Base-by-base conservation (phyloP, 108 stramenopile species). In the Asterionellopsis glacialis region DNA sequence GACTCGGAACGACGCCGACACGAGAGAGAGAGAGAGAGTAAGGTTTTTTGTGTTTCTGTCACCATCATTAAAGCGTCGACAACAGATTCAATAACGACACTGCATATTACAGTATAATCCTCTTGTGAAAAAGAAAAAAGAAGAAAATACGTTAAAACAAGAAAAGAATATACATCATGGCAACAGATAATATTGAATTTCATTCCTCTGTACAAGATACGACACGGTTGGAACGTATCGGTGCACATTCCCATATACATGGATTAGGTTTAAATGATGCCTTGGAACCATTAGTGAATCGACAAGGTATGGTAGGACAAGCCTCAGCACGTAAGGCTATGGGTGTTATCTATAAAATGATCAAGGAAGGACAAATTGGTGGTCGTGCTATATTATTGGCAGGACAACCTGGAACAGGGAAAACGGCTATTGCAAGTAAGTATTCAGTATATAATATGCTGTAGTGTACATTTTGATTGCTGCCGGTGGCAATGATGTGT, bases 231-330 rank as follows among this genome's bases (percentile, higher is more conserved):
- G 99, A 99, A 80, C 95, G 99, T 25, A 98, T 98, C 61, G 98
- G 98, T 16, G 98, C 98, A 0, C 99, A 99, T 72, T 91, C 89
- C 44, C 99, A 99, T 79, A 99, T 99, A 70, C 83, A 94, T 28
- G 99, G 99, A 18, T 76, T 99, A 9, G 99, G 99, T 9, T 71
- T 99, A 44, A 95, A 96, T 60, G 99, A 99, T 62, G 57, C 91
- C 14, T 79, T 99, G 33, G 98, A 99, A 9, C 73, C 84, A 10
- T 19, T n/a, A n/a, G n/a, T n/a, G 23, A 27, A 82, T 82, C 10
- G 81, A 83, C 11, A 75, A 74, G 98, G 98, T 45, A 90, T 98
- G 92, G 91, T 98, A 19, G 85, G 89, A 21, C 88, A 90, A 71
- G 38, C 44, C 0, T 67, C 44, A 19, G 88, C 88, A 3, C 45